Base-by-base conservation (phyloP, 164 flowering plant species). In the Aristolochia fimbriata region DNA sequence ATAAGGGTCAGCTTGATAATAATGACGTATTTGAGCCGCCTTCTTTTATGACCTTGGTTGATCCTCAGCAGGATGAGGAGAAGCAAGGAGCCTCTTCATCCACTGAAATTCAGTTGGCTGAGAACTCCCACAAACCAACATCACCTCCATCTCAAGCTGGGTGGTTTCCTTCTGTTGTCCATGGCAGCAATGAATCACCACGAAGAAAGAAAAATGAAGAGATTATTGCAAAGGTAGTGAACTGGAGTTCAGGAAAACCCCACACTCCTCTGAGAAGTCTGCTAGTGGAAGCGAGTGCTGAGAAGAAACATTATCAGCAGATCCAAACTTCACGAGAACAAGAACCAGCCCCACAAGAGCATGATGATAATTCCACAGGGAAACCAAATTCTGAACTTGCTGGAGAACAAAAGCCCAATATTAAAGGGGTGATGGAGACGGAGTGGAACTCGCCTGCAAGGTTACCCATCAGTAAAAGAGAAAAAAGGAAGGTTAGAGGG, bases 121-220 rank as follows among this genome's bases (percentile, higher is more conserved):
- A 68, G 52, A 72, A 61, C 37, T 59, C 57, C 3, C 73, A 80
- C 43, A 71, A 62, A 57, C 65, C 65, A 16, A 60, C 66, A 0
- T 58, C 78, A 52, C 66, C 68, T 23, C 49, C 77, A 62, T 55
- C 62, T 33, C 73, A 79, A 65, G 69, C 73, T 47, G 86, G 74
- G 15, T 82, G 83, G 86, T 77, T 82, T 65, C 86, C 93, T 23
- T 76, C 86, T 27, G 57, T 75, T 7, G 54, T 79, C 17, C 51
- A 75, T 51, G 81, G 65, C 6, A 62, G 50, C 11, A 77, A 76
- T 52, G 90, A 85, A 48, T 76, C 86, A 2, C 65, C 57, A 64
- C 88, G 90, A 27, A 78, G 85, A 65, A 82, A 82, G 71, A 85
- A 81, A 72, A 86, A 84, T 22, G 88, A 85, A 70, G 92, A 87